Evolutionary conservation across 2,329 filamentous ascomycete species (phyloP), one percentile per base, ranked within the genome.

Genomic region (Trichoderma guizhouense): DNA sequence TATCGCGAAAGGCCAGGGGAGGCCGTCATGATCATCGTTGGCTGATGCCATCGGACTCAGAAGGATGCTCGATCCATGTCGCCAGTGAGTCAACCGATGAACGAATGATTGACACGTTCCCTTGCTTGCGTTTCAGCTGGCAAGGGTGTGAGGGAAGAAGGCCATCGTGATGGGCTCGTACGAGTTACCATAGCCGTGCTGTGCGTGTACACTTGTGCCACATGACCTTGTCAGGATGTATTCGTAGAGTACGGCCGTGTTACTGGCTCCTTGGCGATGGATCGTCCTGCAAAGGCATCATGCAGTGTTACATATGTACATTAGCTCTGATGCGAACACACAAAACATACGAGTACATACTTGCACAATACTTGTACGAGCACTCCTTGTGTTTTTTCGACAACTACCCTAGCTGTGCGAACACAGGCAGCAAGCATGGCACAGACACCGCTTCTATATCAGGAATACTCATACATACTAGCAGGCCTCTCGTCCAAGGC

Each of bases 81-180:
- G 43, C 43, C 18, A 34, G 34, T 43, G 65, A 43, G 65, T 57
- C 62, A 68, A 58, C 39, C 55, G 65, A 69, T 69, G 34, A 47
- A 34, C 65, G 34, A 60, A 69, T 47, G 55, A 60, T 69, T 60
- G 65, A 69, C 65, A 69, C 55, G 55, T 32, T 51, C 36, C 65
- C 65, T 61, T 69, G 53, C 53, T 7, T 60, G 47, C 47, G 28
- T 61, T 51, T 69, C 65, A 69, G 65, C 65, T 69, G 24, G 36
- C 65, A 47, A 24, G 65, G 28, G 28, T 34, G 34, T 30, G 36
- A 58, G 32, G 53, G 24, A 32, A 34, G 28, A 30, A 60, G 30
- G 53, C 9, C 51, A 24, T 58, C 21, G 51, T 21, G 51, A 67
- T 67, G 26, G 28, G 11, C 39, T 67, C 43, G 43, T 51, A 43